These are phyloP conservation scores for Salvia sclarea DNA, from an alignment of 305 asterid genomes.

Conservation along the genomic window DNA sequence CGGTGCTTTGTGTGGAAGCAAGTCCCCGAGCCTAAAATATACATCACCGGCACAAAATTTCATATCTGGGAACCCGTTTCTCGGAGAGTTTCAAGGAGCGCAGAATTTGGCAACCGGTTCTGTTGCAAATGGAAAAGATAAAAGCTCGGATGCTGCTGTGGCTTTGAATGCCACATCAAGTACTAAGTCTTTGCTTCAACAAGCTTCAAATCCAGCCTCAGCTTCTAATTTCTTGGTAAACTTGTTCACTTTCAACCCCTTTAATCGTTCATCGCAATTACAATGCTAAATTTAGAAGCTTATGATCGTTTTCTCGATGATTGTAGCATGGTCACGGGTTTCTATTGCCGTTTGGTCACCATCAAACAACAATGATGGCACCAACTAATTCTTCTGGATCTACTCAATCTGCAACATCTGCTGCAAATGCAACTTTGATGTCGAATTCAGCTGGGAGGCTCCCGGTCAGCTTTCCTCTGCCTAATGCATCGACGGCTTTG, in stretches of 20 bases:
- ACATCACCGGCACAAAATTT: constrained; percentile 32
- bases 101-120: constrained; percentile 25
- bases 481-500: constrained; percentile 35
- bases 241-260: constrained; percentile 11
- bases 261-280: neutral
- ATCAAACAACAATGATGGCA: constrained; percentile 36
- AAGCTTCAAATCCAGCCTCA: constrained; percentile 41
- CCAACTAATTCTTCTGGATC: constrained; percentile 38
- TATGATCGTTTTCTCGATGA: constrained; percentile 14
- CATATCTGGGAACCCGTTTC: constrained; percentile 30
- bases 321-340: constrained; percentile 45
- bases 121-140: constrained; percentile 35
- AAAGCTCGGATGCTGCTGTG: constrained; percentile 40
- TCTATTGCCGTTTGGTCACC: constrained; percentile 42
- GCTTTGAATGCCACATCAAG: constrained; percentile 27
- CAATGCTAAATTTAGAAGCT: neutral
- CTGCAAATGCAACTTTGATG: constrained; percentile 34
- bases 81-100: constrained; percentile 35
- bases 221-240: constrained; percentile 48
- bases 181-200: constrained; percentile 42
- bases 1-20: constrained; percentile 32
- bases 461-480: constrained; percentile 33
- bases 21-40: constrained; percentile 33
- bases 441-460: constrained; percentile 38
- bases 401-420: constrained; percentile 35